Conservation (phyloP, 2,329 filamentous ascomycete species). For the Colletotrichum tropicale region DNA sequence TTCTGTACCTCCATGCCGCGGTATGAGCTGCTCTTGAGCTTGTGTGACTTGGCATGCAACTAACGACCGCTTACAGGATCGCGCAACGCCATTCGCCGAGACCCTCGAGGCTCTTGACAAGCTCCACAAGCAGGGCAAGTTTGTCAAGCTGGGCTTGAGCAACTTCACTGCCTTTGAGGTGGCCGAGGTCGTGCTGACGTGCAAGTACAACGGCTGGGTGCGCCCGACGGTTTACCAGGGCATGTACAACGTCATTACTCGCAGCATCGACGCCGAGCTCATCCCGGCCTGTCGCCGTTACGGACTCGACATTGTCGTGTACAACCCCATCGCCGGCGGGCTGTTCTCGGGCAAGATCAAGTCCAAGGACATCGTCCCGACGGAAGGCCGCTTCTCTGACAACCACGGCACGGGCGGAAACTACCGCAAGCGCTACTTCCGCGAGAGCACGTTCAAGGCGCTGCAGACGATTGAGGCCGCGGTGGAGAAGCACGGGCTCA, state of each 20-base stretch:
- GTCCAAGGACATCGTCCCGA: conserved; percentile 63
- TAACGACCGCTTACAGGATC: conserved; percentile 40
- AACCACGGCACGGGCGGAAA: conserved; percentile 48
- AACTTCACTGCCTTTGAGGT: conserved; percentile 91
- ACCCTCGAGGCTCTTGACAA: conserved; percentile 80
- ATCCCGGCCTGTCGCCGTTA: conserved; percentile 77
- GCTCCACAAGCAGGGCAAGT: conserved; percentile 85
- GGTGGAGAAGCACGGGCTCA: conserved; percentile 69
- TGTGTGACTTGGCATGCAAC: neutral
- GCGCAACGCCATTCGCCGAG: conserved; percentile 76
- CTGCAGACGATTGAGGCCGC: conserved; percentile 71
- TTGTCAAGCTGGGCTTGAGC: conserved; percentile 78
- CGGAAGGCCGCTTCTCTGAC: conserved; percentile 74
- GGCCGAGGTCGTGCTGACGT: conserved; percentile 81
- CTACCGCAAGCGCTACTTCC: conserved; percentile 76
- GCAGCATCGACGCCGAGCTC: conserved; percentile 76
- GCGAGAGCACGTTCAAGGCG: conserved; percentile 66
- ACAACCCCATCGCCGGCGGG: conserved; percentile 83
- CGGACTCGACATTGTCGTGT: conserved; percentile 78
- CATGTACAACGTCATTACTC: conserved; percentile 85
- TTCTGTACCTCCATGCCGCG: conserved; percentile 78
- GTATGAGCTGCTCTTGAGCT: conserved; percentile 22
- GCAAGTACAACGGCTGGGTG: conserved; percentile 81
- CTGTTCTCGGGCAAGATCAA: conserved; percentile 83
- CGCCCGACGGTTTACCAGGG: conserved; percentile 84